phyloP scores from a whole-genome alignment of 2,329 filamentous ascomycete species.

The Fusarium caatingaense region DNA sequence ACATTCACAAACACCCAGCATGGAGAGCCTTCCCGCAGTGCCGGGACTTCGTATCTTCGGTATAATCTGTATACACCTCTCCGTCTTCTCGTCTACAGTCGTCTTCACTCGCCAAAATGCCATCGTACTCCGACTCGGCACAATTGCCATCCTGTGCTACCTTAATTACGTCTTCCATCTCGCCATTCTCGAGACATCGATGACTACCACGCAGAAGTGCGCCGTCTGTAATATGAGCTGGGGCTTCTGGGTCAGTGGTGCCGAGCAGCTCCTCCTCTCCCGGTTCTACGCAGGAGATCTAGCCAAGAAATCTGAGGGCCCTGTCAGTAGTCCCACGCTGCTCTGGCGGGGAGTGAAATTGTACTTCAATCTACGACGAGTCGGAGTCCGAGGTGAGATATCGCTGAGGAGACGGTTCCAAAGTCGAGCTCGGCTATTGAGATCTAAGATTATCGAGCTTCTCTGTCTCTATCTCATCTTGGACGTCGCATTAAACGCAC shows the following conservation, averaged over 20 bases:
- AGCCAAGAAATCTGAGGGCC: fast-evolving
- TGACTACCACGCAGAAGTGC: not conserved
- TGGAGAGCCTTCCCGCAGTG: fast-evolving
- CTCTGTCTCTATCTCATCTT: not conserved
- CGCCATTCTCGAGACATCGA: not conserved
- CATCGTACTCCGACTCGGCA: fast-evolving
- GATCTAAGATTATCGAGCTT: not conserved
- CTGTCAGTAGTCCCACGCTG: fast-evolving
- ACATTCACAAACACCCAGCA: fast-evolving
- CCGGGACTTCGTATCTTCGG: fast-evolving
- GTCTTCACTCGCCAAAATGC: not conserved
- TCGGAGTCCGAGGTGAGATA: not conserved
- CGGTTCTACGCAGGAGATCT: not conserved
- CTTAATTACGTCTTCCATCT: not conserved
- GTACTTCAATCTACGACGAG: not conserved
- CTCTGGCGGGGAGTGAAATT: not conserved
- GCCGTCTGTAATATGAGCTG: not conserved
- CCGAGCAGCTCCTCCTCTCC: not conserved
- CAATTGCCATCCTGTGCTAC: not conserved
- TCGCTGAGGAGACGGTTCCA: not conserved
- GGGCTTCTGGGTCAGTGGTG: not conserved
- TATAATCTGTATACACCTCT: fast-evolving
- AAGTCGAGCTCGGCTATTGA: not conserved
- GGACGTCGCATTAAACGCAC: not conserved
- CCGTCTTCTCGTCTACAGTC: not conserved